Conservation (phyloP, 148 eudicot species). For the Polygonum maritimum region DNA sequence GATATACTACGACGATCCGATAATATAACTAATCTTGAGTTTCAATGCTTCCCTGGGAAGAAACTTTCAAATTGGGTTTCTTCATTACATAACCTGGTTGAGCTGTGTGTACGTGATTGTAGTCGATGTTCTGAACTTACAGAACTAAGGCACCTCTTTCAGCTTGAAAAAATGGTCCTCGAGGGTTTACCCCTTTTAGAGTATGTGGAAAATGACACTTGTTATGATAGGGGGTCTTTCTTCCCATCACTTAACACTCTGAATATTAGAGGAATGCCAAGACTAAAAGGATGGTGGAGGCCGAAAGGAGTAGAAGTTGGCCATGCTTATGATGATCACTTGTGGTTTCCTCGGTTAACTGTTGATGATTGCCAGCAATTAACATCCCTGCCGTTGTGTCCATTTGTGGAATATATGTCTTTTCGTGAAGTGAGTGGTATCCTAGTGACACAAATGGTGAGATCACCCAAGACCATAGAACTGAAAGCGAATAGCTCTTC, state of each 20-base stretch:
- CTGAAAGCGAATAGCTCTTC: neutral
- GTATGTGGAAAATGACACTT: neutral
- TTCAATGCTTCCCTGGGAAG: neutral
- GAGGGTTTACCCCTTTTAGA: neutral
- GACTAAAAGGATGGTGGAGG: constrained; percentile 27
- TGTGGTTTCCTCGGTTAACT: neutral
- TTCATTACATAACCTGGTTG: neutral
- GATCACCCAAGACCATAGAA: neutral
- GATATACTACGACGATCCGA: neutral
- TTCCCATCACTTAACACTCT: constrained; percentile 25
- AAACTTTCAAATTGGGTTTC: neutral
- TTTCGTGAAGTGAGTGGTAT: neutral
- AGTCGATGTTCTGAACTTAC: neutral
- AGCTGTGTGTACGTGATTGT: neutral
- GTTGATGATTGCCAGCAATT: constrained; percentile 6
- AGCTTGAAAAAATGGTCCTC: neutral
- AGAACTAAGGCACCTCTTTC: neutral
- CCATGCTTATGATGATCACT: neutral
- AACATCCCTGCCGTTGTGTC: constrained; percentile 12
- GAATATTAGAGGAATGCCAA: neutral
- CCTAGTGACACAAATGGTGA: neutral
- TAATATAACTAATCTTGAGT: neutral
- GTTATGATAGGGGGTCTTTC: constrained; percentile 5
- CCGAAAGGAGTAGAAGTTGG: neutral
- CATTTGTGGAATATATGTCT: neutral